phyloP scores from a whole-genome alignment of 75 land plant genomes.

The Sequoiadendron giganteum region DNA sequence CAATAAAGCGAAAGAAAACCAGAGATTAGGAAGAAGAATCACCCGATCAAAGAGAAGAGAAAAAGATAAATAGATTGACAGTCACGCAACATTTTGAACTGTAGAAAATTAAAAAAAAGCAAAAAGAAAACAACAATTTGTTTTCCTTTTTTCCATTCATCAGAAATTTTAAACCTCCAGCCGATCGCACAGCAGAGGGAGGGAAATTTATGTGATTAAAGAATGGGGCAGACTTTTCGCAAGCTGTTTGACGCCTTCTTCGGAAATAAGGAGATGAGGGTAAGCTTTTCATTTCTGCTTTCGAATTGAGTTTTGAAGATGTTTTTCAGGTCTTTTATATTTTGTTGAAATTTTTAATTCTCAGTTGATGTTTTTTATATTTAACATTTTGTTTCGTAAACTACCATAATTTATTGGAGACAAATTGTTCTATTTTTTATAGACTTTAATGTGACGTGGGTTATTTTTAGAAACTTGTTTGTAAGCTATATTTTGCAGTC shows the following conservation, averaged over 20 bases:
- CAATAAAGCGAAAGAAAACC: background rate
- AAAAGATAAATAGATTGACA: background rate
- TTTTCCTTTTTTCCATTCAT: background rate
- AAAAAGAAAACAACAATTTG: too few relatives aligned
- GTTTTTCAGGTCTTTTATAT: background rate
- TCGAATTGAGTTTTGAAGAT: background rate
- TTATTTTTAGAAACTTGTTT: background rate
- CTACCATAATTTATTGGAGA: background rate
- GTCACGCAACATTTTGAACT: background rate
- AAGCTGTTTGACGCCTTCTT: slow-evolving; percentile 72
- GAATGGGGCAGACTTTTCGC: slow-evolving; percentile 38
- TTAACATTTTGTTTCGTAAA: too few relatives aligned
- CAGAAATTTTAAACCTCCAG: background rate
- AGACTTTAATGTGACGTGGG: background rate
- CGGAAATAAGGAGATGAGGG: slow-evolving; percentile 73
- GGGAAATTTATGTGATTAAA: background rate
- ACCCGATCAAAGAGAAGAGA: background rate
- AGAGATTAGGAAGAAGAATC: background rate
- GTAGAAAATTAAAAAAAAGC: background rate
- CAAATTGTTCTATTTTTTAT: background rate
- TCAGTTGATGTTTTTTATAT: background rate
- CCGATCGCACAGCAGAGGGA: background rate
- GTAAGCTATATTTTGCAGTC: background rate
- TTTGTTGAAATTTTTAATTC: background rate
- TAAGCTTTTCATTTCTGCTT: slow-evolving; percentile 16